Evolutionary conservation across 495 filamentous ascomycete species (phyloP).

Genomic region (Aspergillus wentii): DNA sequence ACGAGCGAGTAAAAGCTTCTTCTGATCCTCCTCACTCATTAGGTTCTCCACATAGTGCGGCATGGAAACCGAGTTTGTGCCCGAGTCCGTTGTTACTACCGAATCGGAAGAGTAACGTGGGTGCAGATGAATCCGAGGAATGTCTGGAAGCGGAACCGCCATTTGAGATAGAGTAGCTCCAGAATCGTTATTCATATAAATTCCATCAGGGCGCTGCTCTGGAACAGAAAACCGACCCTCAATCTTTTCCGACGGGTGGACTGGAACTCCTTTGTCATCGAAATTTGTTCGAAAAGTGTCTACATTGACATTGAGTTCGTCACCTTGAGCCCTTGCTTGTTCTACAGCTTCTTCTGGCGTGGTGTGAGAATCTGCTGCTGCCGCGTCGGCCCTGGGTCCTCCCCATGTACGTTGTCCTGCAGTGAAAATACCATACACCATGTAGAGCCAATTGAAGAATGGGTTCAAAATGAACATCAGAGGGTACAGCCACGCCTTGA

Average conservation of each 20-base stretch:
- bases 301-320: conserved; percentile 88
- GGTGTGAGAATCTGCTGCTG: conserved; percentile 70
- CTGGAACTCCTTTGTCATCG: conserved; percentile 52
- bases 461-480: conserved; percentile 95
- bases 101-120: conserved; percentile 70
- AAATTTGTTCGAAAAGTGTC: conserved; percentile 78
- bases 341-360: conserved; percentile 82
- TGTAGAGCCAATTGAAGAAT: conserved; percentile 98
- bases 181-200: conserved; percentile 29
- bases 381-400: conserved; percentile 89
- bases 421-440: conserved; percentile 85
- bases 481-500: conserved; percentile 91
- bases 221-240: conserved; percentile 54
- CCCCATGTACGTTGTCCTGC: conserved; percentile 96
- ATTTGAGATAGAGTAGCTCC: conserved; percentile 32
- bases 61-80: conserved; percentile 60
- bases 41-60: conserved; percentile 78
- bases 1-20: conserved; percentile 65
- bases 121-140: conserved; percentile 49
- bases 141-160: conserved; percentile 38
- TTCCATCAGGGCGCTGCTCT: conserved; percentile 51
- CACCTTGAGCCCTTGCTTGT: conserved; percentile 69
- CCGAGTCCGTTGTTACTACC: conserved; percentile 54
- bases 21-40: conserved; percentile 72
- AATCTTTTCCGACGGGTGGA: conserved; percentile 68